These are phyloP conservation scores for Populus hybrid DNA, from an alignment of 441 rosid species.

Conservation along the genomic window DNA sequence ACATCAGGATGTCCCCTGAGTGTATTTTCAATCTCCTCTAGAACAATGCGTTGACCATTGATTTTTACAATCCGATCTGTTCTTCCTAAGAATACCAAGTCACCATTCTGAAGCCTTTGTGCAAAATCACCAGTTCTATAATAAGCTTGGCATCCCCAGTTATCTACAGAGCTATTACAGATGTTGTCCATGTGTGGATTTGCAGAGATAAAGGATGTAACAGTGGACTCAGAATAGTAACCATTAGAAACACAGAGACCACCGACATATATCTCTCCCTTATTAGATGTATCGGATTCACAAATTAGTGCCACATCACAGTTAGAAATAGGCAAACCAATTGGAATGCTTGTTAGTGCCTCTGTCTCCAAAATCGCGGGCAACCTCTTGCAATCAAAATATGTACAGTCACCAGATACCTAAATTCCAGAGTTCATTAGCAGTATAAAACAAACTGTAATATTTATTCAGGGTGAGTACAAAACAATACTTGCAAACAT, in stretches of 20 bases:
- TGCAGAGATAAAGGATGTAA: slow-evolving; percentile 34
- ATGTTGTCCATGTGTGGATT: slow-evolving; percentile 44
- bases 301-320: slow-evolving; percentile 59
- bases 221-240: slow-evolving; percentile 40
- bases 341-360: slow-evolving; percentile 70
- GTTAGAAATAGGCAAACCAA: slow-evolving; percentile 80
- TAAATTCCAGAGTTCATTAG: slow-evolving; percentile 36
- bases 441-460: slow-evolving; percentile 3
- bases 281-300: slow-evolving; percentile 40
- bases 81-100: slow-evolving; percentile 78
- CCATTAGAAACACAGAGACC: slow-evolving; percentile 73
- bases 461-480: neutral
- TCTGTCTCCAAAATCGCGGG: slow-evolving; percentile 59
- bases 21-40: slow-evolving; percentile 75
- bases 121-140: slow-evolving; percentile 93
- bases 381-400: slow-evolving; percentile 83
- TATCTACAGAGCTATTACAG: slow-evolving; percentile 34
- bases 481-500: slow-evolving; percentile 1
- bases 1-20: slow-evolving; percentile 57
- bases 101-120: slow-evolving; percentile 58
- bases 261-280: slow-evolving; percentile 77
- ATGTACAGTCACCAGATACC: slow-evolving; percentile 95
- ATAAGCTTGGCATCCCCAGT: slow-evolving; percentile 49
- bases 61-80: slow-evolving; percentile 73
- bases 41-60: slow-evolving; percentile 74